Conservation (phyloP, 176 grass and related monocot genomes). For the Phragmites australis region DNA sequence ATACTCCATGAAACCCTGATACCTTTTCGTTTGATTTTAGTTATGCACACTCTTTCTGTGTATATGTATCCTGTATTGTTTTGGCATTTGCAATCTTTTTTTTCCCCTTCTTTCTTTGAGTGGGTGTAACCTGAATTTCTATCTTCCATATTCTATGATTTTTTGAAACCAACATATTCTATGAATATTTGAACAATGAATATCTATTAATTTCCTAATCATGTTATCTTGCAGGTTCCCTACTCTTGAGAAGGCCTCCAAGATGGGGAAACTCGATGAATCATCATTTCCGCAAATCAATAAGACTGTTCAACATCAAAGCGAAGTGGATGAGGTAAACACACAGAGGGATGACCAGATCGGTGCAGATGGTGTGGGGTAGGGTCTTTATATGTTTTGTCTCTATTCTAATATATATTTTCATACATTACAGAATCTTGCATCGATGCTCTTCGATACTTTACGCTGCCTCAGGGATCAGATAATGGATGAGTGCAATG, state of each 20-base stretch:
- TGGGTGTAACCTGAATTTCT: background rate
- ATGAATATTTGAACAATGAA: background rate
- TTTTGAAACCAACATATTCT: background rate
- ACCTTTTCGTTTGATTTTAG: background rate
- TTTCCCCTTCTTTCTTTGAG: background rate
- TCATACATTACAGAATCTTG: slow-evolving; percentile 43
- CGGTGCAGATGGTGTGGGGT: background rate
- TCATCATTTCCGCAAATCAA: slow-evolving; percentile 35
- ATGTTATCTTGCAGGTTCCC: slow-evolving; percentile 59
- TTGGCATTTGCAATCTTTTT: background rate
- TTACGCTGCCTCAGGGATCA: slow-evolving; percentile 40
- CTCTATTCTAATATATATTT: slow-evolving; percentile 19
- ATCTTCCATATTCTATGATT: background rate
- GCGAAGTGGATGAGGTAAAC: slow-evolving; percentile 54
- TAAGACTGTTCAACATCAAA: slow-evolving; percentile 45
- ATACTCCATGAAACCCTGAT: background rate
- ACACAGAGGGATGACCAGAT: background rate
- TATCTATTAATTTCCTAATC: background rate
- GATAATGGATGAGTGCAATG: slow-evolving; percentile 44
- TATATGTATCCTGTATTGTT: background rate
- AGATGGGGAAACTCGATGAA: slow-evolving; percentile 53
- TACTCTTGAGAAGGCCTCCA: slow-evolving; percentile 51
- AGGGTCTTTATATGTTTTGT: slow-evolving; percentile 1
- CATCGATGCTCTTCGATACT: slow-evolving; percentile 41
- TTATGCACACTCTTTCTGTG: background rate